Evolutionary conservation across 108 stramenopile genomes (phyloP), one percentile per base, ranked within the genome.

Genomic region (Nitzschia sp.): DNA sequence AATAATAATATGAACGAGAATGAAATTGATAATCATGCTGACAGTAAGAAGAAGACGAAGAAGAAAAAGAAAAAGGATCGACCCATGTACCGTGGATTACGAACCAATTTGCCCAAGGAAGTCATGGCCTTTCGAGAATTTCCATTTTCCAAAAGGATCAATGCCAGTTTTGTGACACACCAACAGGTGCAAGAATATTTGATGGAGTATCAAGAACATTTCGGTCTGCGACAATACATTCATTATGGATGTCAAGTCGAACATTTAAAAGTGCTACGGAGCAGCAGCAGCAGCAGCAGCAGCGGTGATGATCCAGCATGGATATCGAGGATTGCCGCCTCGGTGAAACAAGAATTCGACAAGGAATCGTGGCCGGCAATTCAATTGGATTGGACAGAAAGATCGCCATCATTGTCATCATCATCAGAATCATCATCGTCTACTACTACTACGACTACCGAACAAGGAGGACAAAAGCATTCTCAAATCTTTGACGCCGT

Each of bases 51-150:
- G n/a, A n/a, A n/a, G n/a, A n/a, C n/a, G n/a, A n/a, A n/a, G n/a
- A n/a, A n/a, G n/a, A n/a, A n/a, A n/a, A n/a, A n/a, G n/a, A n/a
- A n/a, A n/a, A 75, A 76, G 45, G 25, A 66, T 5, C 71, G 80
- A 28, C 90, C 93, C 48, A 91, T 94, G 90, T 94, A 94, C 66
- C 75, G 78, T 34, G 73, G 80, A 36, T 53, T 94, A 16, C 61
- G 88, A 19, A 94, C 93, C 64, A 94, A 94, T 78, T 57, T 94
- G 8, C 93, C 93, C 22, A 80, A 81, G 58, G 93, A 94, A 64
- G 66, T 94, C 60, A 94, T 94, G 92, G 85, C 80, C 16, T 94
- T 64, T 72, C 80, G 92, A 21, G 92, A 94, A 73, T 76, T 79
- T 45, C 88, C 92, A 6, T 94, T 88, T 86, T 23, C 36, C 21